These are phyloP conservation scores for Rhytidiadelphus loreus DNA, from an alignment of 225 moss, liverwort and hornwort genomes.

Conservation along the genomic window DNA sequence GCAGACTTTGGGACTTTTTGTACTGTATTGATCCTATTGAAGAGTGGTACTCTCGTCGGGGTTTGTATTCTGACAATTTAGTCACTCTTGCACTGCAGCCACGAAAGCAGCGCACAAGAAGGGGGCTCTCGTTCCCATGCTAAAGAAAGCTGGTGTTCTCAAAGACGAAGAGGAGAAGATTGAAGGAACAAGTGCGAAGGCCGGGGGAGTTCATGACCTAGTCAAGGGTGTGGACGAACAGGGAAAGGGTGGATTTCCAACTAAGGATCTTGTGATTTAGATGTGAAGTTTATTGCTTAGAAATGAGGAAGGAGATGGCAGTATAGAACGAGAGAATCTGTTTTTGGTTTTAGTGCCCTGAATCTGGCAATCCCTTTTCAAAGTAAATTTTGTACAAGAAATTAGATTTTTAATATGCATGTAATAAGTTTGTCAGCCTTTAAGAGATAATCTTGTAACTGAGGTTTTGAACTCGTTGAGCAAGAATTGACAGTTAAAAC, in stretches of 20 bases:
- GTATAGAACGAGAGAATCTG: neutral
- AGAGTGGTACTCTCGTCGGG: neutral
- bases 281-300: neutral
- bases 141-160: slow-evolving; percentile 34
- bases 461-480: neutral
- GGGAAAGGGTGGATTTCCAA: neutral
- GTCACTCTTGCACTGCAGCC: slow-evolving; percentile 1
- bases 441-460: neutral
- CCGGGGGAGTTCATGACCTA: neutral
- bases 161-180: neutral
- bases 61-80: neutral
- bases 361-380: neutral
- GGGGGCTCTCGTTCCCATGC: slow-evolving; percentile 21
- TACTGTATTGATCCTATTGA: neutral
- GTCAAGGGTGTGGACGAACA: slow-evolving; percentile 1
- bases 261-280: slow-evolving; percentile 2
- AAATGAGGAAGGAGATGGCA: neutral
- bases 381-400: neutral
- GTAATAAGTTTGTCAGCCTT: neutral
- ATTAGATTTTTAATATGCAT: neutral
- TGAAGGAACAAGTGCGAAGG: neutral
- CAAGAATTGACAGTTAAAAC: no score
- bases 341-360: neutral
- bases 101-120: slow-evolving; percentile 37
- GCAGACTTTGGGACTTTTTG: neutral